Percentiles rank a stretch among this genome's conserved stretches.
phyloP scores from a whole-genome alignment of 2,329 filamentous ascomycete genomes.

The Zasmidium cellare region DNA sequence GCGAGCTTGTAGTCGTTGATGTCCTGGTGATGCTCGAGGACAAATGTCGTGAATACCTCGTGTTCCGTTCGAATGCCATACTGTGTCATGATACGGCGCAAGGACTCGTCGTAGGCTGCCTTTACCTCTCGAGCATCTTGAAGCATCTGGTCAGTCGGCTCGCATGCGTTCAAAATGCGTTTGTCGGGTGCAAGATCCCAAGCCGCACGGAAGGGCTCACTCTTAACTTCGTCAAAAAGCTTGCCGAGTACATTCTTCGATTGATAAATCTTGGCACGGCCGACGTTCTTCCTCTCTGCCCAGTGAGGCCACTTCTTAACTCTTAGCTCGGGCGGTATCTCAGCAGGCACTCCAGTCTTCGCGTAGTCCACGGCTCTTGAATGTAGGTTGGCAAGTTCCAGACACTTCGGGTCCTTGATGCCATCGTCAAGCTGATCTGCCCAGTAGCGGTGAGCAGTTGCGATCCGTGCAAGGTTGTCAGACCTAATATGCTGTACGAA shows the following conservation, averaged over 20 bases:
- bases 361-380: conserved; percentile 92
- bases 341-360: conserved; percentile 80
- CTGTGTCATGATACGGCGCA: conserved; percentile 81
- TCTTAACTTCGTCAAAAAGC: conserved; percentile 75
- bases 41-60: conserved; percentile 86
- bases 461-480: conserved; percentile 76
- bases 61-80: conserved; percentile 84
- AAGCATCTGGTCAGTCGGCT: conserved; percentile 57
- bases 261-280: conserved; percentile 55
- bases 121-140: conserved; percentile 68
- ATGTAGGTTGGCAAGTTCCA: conserved; percentile 75
- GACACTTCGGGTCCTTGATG: conserved; percentile 67
- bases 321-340: conserved; percentile 62
- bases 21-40: conserved; percentile 70
- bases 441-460: conserved; percentile 75
- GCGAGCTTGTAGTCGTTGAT: conserved; percentile 81
- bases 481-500: conserved; percentile 94
- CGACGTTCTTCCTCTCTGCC: conserved; percentile 62
- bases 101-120: conserved; percentile 70
- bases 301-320: conserved; percentile 77
- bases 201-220: conserved; percentile 69
- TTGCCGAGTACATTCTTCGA: conserved; percentile 74
- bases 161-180: conserved; percentile 67
- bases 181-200: conserved; percentile 73
- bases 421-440: conserved; percentile 64